These are phyloP conservation scores for Vitellaria paradoxa DNA, from an alignment of 179 eudicot species.

Conservation along the genomic window DNA sequence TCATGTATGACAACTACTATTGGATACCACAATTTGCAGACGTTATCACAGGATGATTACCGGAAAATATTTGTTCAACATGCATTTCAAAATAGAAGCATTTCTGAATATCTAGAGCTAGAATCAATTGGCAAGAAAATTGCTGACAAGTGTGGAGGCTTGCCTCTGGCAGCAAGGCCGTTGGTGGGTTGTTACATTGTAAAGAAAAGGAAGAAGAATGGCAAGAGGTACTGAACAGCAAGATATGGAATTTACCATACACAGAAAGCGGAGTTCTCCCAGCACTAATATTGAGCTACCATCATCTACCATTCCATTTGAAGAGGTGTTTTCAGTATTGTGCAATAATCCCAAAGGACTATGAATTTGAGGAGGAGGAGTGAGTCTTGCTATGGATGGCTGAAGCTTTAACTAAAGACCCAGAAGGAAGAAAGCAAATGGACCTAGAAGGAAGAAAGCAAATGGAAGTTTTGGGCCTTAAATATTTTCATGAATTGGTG, in stretches of 20 bases:
- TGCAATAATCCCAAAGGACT: no score
- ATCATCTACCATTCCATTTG: background rate
- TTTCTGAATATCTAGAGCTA: background rate
- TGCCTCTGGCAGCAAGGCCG: background rate
- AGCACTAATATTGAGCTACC: no score
- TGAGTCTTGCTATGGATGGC: slow-evolving; percentile 27
- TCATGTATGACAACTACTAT: background rate
- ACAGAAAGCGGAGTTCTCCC: background rate
- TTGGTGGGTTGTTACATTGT: background rate
- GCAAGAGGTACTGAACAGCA: background rate
- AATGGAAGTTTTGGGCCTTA: no score
- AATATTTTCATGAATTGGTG: no score
- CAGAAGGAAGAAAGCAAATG: background rate
- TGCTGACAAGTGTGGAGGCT: background rate
- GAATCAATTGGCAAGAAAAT: slow-evolving; percentile 18
- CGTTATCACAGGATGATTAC: background rate
- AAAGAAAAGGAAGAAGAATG: background rate
- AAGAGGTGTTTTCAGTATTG: no score
- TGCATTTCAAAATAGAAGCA: background rate
- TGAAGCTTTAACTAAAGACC: no score
- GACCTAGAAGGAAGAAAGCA: no score
- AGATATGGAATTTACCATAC: background rate
- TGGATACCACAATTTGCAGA: background rate
- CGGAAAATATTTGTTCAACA: background rate
- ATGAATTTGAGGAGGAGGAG: no score